These are phyloP conservation scores for Paramyrothecium sp. DNA, from an alignment of 2,329 filamentous ascomycete genomes.

Conservation along the genomic window DNA sequence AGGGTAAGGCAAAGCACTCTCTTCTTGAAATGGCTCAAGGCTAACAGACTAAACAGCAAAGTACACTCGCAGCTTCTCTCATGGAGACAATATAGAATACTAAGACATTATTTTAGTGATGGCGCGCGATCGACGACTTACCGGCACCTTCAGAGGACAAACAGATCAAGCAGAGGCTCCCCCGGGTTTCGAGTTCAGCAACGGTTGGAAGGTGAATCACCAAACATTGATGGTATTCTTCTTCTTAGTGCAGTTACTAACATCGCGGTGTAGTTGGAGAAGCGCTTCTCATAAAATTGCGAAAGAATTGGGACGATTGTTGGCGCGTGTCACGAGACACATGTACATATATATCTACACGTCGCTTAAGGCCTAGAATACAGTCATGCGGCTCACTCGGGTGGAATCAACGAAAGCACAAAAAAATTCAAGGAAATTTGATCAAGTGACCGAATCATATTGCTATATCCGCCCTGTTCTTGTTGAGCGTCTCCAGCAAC, in stretches of 20 bases:
- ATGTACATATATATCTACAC: constrained; percentile 18
- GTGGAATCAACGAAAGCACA: background rate
- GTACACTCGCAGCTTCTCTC: constrained; percentile 31
- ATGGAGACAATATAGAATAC: constrained; percentile 5
- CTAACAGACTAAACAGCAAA: constrained; percentile 48
- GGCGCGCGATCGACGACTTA: constrained; percentile 62
- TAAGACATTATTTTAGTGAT: constrained; percentile 49
- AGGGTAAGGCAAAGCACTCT: constrained; percentile 41
- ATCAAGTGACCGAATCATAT: constrained; percentile 35
- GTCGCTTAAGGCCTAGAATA: constrained; percentile 6
- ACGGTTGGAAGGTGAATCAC: constrained; percentile 56
- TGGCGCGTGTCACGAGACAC: constrained; percentile 6
- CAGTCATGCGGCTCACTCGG: background rate
- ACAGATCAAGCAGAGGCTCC: constrained; percentile 54
- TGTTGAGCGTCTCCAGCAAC: constrained; percentile 87
- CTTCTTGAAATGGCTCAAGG: constrained; percentile 1
- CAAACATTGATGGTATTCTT: constrained; percentile 22
- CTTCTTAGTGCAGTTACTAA: background rate
- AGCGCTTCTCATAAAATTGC: constrained; percentile 42
- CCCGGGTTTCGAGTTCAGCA: constrained; percentile 60
- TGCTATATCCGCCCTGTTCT: constrained; percentile 61
- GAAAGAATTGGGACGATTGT: constrained; percentile 5
- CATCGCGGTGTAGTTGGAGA: constrained; percentile 45
- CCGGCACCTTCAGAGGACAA: constrained; percentile 58
- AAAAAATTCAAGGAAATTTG: background rate